Base-by-base conservation (phyloP, 331 rosid genomes). In the Arachis monticola region DNA sequence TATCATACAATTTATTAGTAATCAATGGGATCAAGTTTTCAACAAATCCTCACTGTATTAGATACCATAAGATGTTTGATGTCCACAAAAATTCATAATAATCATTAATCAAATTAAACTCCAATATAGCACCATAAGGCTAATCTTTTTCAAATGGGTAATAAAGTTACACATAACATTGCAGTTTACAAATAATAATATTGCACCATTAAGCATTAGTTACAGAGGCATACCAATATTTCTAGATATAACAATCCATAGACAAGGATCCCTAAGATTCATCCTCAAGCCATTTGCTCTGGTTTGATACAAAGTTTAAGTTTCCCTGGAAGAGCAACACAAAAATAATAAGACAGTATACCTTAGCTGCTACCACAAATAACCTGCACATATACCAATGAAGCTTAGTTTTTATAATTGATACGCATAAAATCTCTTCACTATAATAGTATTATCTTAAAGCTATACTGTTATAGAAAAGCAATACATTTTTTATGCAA, bases 221-320 rank as follows among this genome's bases (percentile, higher is more conserved):
- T 38, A 58, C 22, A 42, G 22, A 80, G 65, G 13, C 65, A 42
- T 80, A 91, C 97, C 94, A 63, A 88, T 77, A 80, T 77, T 81
- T 32, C 87, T 91, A 64, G 77, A 85, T 58, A 88, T 59, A 64
- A 89, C 57, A 76, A 85, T 66, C 92, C 91, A 89, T 8, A 84
- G 70, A 60, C 65, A 79, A 75, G 84, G 84, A 81, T 83, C 84
- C 72, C 73, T 63, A 32, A 67, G 79, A 76, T 82, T 61, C 51
- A 62, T 45, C 69, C 87, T 87, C 87, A 84, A 72, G 75, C 66
- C 76, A 69, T 57, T 48, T 63, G 56, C 79, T 35, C 86, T 76
- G 27, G 64, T 45, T 78, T 64, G 57, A 52, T 70, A 46, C 69
- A 70, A 73, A 62, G 17, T 31, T 10, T 73, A 68, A 51, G 22